Evolutionary conservation across 179 eudicot genomes (phyloP).

Genomic region (Actinidia chinensis): DNA sequence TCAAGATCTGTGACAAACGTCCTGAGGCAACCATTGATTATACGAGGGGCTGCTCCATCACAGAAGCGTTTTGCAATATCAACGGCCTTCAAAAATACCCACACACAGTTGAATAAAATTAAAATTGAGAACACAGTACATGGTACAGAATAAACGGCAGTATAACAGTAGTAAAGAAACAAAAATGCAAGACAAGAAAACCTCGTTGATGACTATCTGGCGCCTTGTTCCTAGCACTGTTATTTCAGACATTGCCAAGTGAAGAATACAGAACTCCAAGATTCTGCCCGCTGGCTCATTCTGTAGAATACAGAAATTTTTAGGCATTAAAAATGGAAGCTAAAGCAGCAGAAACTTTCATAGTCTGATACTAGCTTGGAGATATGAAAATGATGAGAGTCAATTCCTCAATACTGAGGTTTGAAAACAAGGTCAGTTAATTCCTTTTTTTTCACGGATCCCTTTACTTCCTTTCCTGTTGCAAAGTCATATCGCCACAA

Average conservation of each 20-base stretch:
- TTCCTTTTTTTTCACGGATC: neutral
- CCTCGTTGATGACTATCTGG: conserved; percentile 92
- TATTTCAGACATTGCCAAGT: conserved; percentile 90
- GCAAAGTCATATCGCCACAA: neutral
- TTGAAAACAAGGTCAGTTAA: neutral
- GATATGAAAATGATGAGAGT: neutral
- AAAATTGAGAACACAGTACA: neutral
- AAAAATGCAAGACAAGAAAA: conserved; percentile 25
- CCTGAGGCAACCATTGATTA: conserved; percentile 85
- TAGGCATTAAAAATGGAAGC: neutral
- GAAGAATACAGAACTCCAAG: conserved; percentile 83
- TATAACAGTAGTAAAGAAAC: neutral
- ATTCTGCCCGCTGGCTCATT: conserved; percentile 70
- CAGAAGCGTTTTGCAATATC: conserved; percentile 93
- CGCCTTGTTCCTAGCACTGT: conserved; percentile 71
- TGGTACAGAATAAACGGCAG: neutral
- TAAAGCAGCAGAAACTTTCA: neutral
- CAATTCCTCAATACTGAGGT: neutral
- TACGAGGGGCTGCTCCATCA: conserved; percentile 88
- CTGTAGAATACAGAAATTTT: conserved; percentile 27
- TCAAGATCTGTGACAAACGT: conserved; percentile 56
- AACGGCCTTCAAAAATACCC: conserved; percentile 59
- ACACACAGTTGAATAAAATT: neutral
- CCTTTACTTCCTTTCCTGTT: neutral
- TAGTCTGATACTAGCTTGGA: neutral